Evolutionary conservation across 805 yeast genomes (phyloP), one percentile per base, ranked within the genome.

Genomic region (Metschnikowia lunata): DNA sequence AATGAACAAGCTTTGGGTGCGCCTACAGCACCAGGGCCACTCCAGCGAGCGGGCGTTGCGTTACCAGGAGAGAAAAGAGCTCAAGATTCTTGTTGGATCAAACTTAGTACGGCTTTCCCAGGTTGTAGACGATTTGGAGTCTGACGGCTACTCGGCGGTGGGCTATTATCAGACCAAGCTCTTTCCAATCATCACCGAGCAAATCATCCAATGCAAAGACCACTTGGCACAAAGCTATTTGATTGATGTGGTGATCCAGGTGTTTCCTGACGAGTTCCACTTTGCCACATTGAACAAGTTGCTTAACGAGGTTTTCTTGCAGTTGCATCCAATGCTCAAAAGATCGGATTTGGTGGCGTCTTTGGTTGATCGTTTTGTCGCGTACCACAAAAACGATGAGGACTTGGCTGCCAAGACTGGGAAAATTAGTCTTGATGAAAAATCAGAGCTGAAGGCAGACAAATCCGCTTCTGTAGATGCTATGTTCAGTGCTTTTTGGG

Each of bases 1-100:
- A 62, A 93, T 93, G 99, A 93, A 93, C 69, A 93, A 93, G 63
- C 72, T 93, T 37, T 93, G 99, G 99, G 98, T 93, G 4, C 77
- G 99, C 40, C 71, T 90, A 52, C 98, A 91, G 66, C 96, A 90
- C 61, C 96, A 89, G 64, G 98, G 98, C 1, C 96, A 88, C 49
- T 79, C 91, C 4, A 77, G 85, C 34, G 97, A 91, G 56, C 76
- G 87, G 33, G 79, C 74, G 32, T 79, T 84, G 61, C 75, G 97
- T 45, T 77, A 75, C 18, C 75, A 73, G 47, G 98, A 93, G 64
- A 75, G 99, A 18, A 82, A 83, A 56, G 97, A 93, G 64, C 74
- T 93, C 50, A 90, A 88, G 66, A 88, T 90, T 45, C 74, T 93
- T 34, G 95, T 93, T 26, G 99, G 99, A 0, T 85, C 96, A 18